Conservation (phyloP, 345 rosid species). For the Ceriops tagal region DNA sequence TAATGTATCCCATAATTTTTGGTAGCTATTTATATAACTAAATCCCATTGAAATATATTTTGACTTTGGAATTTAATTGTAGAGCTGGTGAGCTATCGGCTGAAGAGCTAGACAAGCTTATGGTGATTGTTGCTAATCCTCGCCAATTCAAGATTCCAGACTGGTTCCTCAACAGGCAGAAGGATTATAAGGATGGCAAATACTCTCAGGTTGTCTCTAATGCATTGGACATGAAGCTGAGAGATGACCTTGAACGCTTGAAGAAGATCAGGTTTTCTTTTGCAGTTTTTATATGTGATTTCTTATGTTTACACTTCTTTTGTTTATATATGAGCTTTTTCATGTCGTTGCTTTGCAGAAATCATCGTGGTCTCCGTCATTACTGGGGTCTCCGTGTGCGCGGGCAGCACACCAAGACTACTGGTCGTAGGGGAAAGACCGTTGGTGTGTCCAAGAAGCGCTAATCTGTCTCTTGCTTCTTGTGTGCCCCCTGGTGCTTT, state of each 20-base stretch:
- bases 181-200: conserved; percentile 36
- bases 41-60: too few relatives aligned
- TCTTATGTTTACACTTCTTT: not conserved
- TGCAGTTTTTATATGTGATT: not conserved
- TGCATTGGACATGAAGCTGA: conserved; percentile 40
- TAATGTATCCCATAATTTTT: too few relatives aligned
- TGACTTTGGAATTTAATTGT: not conserved
- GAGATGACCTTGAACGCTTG: conserved; percentile 38
- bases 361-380: conserved; percentile 97
- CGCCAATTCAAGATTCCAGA: conserved; percentile 41
- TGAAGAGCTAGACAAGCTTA: conserved; percentile 35
- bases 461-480: not conserved
- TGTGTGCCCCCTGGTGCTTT: not conserved
- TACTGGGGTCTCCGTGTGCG: conserved; percentile 99
- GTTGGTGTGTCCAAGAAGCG: conserved; percentile 98
- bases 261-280: conserved; percentile 33
- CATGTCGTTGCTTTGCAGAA: conserved; percentile 36
- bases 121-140: conserved; percentile 35
- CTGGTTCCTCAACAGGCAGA: conserved; percentile 38
- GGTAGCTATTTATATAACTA: too few relatives aligned
- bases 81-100: conserved; percentile 38
- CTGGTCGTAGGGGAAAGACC: conserved; percentile 96
- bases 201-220: conserved; percentile 38
- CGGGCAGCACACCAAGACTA: conserved; percentile 99
- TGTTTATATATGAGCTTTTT: not conserved